Evolutionary conservation across 2,329 filamentous ascomycete genomes (phyloP).

Genomic region (Fusarium verrucosum): DNA sequence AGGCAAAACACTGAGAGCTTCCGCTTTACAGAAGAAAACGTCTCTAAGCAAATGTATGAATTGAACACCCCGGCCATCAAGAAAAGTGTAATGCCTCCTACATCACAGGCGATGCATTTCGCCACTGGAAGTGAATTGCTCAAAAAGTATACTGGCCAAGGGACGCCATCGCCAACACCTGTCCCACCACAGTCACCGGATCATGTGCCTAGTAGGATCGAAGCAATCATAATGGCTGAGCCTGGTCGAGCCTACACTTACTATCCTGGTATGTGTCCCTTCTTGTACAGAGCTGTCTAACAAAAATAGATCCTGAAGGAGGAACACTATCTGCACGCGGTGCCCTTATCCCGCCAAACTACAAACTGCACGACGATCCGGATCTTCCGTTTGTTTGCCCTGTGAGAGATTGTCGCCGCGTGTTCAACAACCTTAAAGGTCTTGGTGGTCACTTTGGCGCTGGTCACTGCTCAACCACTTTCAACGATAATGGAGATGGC

Average conservation of each 20-base stretch:
- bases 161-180: conserved; percentile 4
- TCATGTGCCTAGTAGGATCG: background rate
- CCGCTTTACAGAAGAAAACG: conserved; percentile 37
- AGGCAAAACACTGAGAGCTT: conserved; percentile 8
- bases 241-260: conserved; percentile 21
- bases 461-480: conserved; percentile 38
- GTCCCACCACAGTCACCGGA: background rate
- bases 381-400: conserved; percentile 49
- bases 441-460: conserved; percentile 44
- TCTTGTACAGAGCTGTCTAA: background rate
- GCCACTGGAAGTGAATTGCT: conserved; percentile 26
- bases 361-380: conserved; percentile 42
- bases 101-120: conserved; percentile 9
- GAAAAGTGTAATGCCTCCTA: conserved; percentile 10
- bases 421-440: conserved; percentile 39
- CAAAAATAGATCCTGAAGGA: conserved; percentile 19
- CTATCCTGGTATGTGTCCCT: conserved; percentile 24
- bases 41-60: conserved; percentile 16
- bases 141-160: conserved; percentile 18
- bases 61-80: conserved; percentile 5
- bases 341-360: conserved; percentile 48
- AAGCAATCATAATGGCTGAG: conserved; percentile 32
- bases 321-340: conserved; percentile 36
- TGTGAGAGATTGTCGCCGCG: conserved; percentile 49
- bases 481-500: conserved; percentile 56